Evolutionary conservation across 2,329 filamentous ascomycete species (phyloP).

Genomic region (Thielaviopsis musarum): DNA sequence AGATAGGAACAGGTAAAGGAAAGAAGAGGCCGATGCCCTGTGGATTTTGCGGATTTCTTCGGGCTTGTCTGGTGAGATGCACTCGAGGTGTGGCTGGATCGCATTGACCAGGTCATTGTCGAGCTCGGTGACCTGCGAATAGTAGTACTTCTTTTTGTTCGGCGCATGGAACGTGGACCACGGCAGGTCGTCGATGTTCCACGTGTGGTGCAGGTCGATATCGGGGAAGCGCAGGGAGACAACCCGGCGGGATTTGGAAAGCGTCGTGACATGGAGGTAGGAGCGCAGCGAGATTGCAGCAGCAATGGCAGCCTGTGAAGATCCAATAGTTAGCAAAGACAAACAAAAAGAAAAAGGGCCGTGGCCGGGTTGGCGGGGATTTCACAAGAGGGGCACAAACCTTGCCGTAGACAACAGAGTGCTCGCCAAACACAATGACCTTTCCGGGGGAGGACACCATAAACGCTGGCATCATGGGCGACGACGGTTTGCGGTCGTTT

Average conservation of each 20-base stretch:
- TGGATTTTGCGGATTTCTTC: constrained; percentile 71
- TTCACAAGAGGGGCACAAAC: constrained; percentile 25
- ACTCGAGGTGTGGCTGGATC: constrained; percentile 59
- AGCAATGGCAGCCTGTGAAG: constrained; percentile 63
- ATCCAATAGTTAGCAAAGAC: constrained; percentile 2
- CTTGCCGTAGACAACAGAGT: constrained; percentile 96
- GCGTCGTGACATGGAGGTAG: constrained; percentile 86
- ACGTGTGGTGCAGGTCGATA: constrained; percentile 75
- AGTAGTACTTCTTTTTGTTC: constrained; percentile 86
- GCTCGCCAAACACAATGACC: constrained; percentile 95
- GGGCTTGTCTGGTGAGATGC: constrained; percentile 49
- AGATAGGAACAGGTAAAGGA: constrained; percentile 85
- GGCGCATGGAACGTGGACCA: constrained; percentile 70
- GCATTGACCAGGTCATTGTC: constrained; percentile 69
- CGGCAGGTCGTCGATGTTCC: constrained; percentile 83
- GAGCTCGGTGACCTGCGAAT: constrained; percentile 69
- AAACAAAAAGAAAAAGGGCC: neutral
- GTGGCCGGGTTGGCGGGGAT: constrained; percentile 3
- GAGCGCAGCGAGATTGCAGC: constrained; percentile 89
- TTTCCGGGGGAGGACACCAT: constrained; percentile 98
- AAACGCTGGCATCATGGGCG: constrained; percentile 67
- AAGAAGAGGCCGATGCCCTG: constrained; percentile 62
- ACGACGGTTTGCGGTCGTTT: constrained; percentile 39
- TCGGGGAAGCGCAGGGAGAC: constrained; percentile 83
- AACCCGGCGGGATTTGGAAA: constrained; percentile 81